These are phyloP conservation scores for Cladochytrium replicatum DNA, from an alignment of 192 early-diverging fungal species.

Conservation along the genomic window DNA sequence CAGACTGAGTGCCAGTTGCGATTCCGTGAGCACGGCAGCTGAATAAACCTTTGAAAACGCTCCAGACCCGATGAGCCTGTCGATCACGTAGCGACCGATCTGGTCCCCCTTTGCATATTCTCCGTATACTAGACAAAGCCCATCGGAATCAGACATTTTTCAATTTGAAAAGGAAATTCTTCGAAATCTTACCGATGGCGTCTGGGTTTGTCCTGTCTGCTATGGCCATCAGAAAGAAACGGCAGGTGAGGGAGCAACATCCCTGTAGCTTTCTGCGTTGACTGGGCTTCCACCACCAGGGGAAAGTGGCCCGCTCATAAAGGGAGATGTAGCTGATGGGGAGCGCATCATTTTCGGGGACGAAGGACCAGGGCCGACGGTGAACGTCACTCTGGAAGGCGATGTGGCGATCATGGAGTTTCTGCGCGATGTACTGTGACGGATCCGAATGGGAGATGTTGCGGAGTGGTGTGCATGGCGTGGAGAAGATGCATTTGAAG, in stretches of 20 bases:
- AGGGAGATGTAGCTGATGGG: too few species aligned
- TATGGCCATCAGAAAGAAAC: background rate
- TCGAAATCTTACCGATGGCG: background rate
- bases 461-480: too few species aligned
- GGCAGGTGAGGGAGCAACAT: background rate
- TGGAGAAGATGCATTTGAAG: too few species aligned
- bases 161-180: background rate
- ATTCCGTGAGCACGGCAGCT: conserved; percentile 40
- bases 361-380: too few species aligned
- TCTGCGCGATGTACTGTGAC: too few species aligned
- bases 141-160: background rate
- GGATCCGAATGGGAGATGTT: too few species aligned
- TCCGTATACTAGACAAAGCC: background rate
- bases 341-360: too few species aligned
- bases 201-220: too few species aligned
- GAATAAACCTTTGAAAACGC: conserved; percentile 69
- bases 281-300: too few species aligned
- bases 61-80: conserved; percentile 59
- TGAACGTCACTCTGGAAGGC: too few species aligned
- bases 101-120: conserved; percentile 60
- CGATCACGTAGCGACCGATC: conserved; percentile 61
- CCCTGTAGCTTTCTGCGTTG: background rate
- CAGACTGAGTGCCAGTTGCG: background rate
- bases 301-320: too few species aligned
- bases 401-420: too few species aligned